A percentile compares a stretch with the other conserved stretches of the same genome.
Evolutionary conservation across 306 rosid genomes (phyloP).

Genomic region (Cicer chorassanicum): DNA sequence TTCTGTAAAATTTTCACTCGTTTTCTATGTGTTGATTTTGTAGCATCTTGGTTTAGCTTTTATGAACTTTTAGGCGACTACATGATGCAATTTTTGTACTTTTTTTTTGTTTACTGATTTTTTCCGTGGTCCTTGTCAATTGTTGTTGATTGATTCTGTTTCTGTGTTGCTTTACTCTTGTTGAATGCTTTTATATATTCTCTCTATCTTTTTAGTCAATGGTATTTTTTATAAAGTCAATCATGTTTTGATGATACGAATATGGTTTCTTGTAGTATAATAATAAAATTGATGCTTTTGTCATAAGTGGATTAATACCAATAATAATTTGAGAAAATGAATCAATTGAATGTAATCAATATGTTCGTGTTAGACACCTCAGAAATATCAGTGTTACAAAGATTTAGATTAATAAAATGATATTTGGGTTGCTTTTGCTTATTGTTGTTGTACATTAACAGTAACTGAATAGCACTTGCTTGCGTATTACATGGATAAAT

Average conservation of each 20-base stretch:
- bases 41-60: conserved; percentile 32
- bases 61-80: neutral
- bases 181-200: conserved; percentile 32
- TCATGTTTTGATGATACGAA: neutral
- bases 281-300: conserved; percentile 27
- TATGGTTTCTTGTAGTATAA: conserved; percentile 30
- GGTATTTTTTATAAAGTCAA: neutral
- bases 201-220: conserved; percentile 2
- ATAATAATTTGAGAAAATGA: too few species aligned
- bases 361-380: too few species aligned
- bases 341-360: too few species aligned
- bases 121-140: conserved; percentile 19
- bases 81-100: neutral
- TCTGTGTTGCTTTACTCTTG: conserved; percentile 31
- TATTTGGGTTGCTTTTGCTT: conserved; percentile 37
- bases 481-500: conserved; percentile 60
- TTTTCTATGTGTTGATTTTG: neutral
- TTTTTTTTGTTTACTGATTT: neutral
- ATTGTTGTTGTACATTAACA: neutral
- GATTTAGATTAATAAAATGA: neutral
- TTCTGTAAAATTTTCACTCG: neutral
- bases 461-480: conserved; percentile 38
- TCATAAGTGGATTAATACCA: neutral
- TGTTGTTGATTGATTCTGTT: conserved; percentile 39
- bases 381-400: too few species aligned